phyloP scores from a whole-genome alignment of 495 filamentous ascomycete genomes.

The Umbilicaria muhlenbergii region DNA sequence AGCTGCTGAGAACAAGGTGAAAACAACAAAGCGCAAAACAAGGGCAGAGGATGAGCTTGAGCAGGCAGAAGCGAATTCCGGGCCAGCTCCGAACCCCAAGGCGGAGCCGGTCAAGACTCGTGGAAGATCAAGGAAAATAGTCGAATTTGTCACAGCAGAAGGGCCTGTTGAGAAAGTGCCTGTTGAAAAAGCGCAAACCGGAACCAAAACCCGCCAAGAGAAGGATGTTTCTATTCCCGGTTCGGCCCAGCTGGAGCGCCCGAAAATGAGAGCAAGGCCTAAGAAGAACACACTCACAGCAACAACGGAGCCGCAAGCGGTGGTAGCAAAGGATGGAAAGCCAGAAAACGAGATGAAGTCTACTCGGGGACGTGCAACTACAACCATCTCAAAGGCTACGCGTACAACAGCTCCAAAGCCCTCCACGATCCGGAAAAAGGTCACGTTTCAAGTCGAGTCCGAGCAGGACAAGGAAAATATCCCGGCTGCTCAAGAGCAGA shows the following conservation, averaged over 20 bases:
- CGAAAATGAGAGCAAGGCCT: slow-evolving; percentile 4
- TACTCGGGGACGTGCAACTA: slow-evolving; percentile 8
- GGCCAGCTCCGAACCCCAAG: no score
- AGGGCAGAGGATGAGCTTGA: slow-evolving; percentile 1
- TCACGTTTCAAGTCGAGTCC: slow-evolving; percentile 32
- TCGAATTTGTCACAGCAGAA: slow-evolving; percentile 7
- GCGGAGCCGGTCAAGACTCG: slow-evolving; percentile 1
- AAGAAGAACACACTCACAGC: slow-evolving; percentile 1
- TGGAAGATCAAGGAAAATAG: slow-evolving; percentile 29
- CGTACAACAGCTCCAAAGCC: slow-evolving; percentile 2
- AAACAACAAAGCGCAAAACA: slow-evolving; percentile 7
- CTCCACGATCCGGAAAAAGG: slow-evolving; percentile 33
- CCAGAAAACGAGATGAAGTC: slow-evolving; percentile 4
- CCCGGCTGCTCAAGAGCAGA: slow-evolving; percentile 7
- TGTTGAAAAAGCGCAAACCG: neutral
- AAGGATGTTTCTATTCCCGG: neutral
- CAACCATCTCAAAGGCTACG: neutral
- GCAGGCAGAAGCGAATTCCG: neutral
- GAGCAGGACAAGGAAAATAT: slow-evolving; percentile 26
- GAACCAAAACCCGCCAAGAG: neutral
- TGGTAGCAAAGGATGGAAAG: neutral
- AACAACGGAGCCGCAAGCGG: neutral
- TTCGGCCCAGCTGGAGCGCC: slow-evolving; percentile 1
- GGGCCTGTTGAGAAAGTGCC: neutral
- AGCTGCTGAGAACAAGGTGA: slow-evolving; percentile 5